Percentiles rank a stretch among this genome's conserved stretches.
Conservation (phyloP, 176 grass and related monocot species). For the Cenchrus fungigraminus region DNA sequence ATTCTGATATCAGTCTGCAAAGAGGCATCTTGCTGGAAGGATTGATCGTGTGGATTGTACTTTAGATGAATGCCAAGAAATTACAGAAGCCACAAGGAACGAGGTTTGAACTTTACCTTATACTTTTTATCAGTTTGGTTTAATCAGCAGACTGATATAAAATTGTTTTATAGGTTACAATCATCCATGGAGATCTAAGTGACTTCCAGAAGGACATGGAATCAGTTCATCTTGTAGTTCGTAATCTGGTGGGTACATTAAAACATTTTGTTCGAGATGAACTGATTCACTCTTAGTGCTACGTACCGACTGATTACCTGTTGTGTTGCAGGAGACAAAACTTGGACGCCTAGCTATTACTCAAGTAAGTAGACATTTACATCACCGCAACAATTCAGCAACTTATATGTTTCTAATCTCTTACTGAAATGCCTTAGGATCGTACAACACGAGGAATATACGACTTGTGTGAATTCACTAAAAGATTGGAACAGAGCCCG, state of each 20-base stretch:
- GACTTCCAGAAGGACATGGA: conserved; percentile 77
- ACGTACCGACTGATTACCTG: conserved; percentile 47
- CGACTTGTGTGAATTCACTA: conserved; percentile 77
- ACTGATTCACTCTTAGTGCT: conserved; percentile 14
- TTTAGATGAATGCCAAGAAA: conserved; percentile 86
- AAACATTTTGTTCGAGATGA: conserved; percentile 18
- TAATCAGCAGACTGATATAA: conserved; percentile 10
- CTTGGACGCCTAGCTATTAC: conserved; percentile 69
- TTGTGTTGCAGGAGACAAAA: conserved; percentile 80
- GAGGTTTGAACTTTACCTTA: conserved; percentile 56
- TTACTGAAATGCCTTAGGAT: conserved; percentile 60
- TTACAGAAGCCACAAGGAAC: conserved; percentile 62
- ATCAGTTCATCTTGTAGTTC: conserved; percentile 87
- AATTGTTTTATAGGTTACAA: conserved; percentile 62
- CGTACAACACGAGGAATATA: conserved; percentile 72
- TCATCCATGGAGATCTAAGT: conserved; percentile 75
- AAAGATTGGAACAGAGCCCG: conserved; percentile 69
- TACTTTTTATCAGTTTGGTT: conserved; percentile 19
- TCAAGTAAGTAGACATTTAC: conserved; percentile 61
- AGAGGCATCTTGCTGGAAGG: conserved; percentile 72
- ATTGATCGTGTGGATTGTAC: conserved; percentile 80
- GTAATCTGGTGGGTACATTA: conserved; percentile 68
- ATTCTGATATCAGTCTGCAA: conserved; percentile 66
- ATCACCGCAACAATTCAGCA: conserved; percentile 10
- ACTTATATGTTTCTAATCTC: conserved; percentile 25